A percentile compares a stretch with the other conserved stretches of the same genome.
Conservation (phyloP, 2,329 filamentous ascomycete genomes). For the Alternaria hordeiaustralica region DNA sequence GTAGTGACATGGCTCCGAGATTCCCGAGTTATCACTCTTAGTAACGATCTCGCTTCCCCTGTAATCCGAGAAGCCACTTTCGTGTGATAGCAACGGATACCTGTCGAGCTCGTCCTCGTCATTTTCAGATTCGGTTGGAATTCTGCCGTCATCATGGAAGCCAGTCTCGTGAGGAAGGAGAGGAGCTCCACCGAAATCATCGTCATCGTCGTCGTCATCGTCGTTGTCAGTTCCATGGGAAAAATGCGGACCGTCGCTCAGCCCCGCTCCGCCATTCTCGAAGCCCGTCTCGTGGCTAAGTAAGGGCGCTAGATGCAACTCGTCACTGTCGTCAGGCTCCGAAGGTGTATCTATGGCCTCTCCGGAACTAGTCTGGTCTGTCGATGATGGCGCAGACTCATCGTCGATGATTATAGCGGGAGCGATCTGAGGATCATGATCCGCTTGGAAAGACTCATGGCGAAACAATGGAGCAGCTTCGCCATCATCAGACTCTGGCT, state of each 20-base stretch:
- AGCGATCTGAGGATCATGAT: constrained; percentile 7
- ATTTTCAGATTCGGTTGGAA: constrained; percentile 16
- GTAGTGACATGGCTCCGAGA: constrained; percentile 19
- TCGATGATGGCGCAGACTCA: constrained; percentile 23
- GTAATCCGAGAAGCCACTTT: constrained; percentile 33
- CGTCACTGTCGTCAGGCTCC: constrained; percentile 21
- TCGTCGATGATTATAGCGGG: constrained; percentile 27
- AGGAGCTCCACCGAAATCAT: constrained; percentile 16
- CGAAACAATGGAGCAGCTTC: constrained; percentile 39
- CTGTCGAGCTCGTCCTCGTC: constrained; percentile 32
- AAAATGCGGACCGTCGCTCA: constrained; percentile 18
- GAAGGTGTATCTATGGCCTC: constrained; percentile 26
- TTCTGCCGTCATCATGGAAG: constrained; percentile 7
- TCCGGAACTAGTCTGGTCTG: constrained; percentile 28
- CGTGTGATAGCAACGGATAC: constrained; percentile 48
- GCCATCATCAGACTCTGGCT: constrained; percentile 21
- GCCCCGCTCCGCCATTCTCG: constrained; percentile 7
- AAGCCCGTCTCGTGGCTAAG: constrained; percentile 19
- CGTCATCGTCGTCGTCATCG: background rate
- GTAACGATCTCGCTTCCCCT: constrained; percentile 20
- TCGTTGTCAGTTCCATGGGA: constrained; percentile 16
- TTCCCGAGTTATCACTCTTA: constrained; percentile 19
- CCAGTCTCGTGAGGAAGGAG: constrained; percentile 32
- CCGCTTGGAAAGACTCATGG: constrained; percentile 36
- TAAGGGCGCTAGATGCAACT: constrained; percentile 16